A percentile compares a stretch with the other conserved stretches of the same genome.
phyloP scores from a whole-genome alignment of 139 green algal species.

The Zygnema circumcarinatum region DNA sequence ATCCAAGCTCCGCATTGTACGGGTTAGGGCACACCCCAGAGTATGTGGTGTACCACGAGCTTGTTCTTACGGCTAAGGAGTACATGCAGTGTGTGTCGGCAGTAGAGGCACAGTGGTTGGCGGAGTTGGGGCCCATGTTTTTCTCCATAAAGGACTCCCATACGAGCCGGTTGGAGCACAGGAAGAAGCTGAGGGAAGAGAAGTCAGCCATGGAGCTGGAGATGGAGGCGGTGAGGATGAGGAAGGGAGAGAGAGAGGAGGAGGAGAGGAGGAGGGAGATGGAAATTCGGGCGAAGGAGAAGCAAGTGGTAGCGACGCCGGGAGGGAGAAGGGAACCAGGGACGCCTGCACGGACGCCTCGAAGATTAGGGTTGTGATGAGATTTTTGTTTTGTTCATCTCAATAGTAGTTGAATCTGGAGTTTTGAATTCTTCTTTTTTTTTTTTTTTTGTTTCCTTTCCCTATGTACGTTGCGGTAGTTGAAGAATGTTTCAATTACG shows the following conservation, averaged over 20 bases:
- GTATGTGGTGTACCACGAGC: constrained; percentile 97
- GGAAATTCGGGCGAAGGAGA: constrained; percentile 63
- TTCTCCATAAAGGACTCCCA: constrained; percentile 91
- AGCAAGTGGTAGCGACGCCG: constrained; percentile 76
- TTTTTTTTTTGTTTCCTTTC: neutral
- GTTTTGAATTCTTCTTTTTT: neutral
- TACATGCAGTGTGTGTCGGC: constrained; percentile 99
- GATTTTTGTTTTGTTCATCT: neutral
- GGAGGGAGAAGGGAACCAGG: constrained; percentile 53
- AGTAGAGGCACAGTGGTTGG: constrained; percentile 96
- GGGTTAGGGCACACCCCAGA: constrained; percentile 92
- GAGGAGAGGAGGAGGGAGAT: constrained; percentile 59
- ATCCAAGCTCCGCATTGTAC: constrained; percentile 90
- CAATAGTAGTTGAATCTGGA: neutral
- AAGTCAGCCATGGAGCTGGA: constrained; percentile 65
- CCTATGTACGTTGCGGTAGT: neutral
- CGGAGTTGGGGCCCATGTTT: constrained; percentile 97
- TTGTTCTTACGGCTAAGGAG: constrained; percentile 96
- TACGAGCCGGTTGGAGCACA: constrained; percentile 78
- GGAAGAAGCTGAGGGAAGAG: constrained; percentile 76
- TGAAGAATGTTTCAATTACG: neutral
- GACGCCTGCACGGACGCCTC: constrained; percentile 37
- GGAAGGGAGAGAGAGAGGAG: constrained; percentile 62
- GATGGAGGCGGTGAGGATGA: constrained; percentile 82
- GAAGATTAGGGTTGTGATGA: constrained; percentile 37